These are phyloP conservation scores for Diddensiella transvaalensis DNA, from an alignment of 805 yeast species.

Conservation along the genomic window DNA sequence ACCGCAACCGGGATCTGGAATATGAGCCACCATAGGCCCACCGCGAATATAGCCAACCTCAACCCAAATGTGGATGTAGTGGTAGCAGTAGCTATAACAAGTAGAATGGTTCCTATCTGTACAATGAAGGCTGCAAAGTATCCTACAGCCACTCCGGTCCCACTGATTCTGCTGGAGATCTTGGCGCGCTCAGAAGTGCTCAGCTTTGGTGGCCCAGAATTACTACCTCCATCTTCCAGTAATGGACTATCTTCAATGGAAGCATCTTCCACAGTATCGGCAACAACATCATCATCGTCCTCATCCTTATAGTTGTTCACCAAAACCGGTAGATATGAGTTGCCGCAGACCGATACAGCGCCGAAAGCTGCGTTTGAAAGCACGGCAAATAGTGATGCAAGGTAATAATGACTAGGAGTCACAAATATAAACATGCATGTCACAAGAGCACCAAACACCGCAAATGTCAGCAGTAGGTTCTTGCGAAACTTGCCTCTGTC, in stretches of 20 bases:
- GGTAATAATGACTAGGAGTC: conserved; percentile 42
- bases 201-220: background rate
- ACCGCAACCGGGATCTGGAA: conserved; percentile 61
- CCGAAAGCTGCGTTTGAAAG: conserved; percentile 69
- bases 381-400: conserved; percentile 55
- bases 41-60: conserved; percentile 56
- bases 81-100: conserved; percentile 42
- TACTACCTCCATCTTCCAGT: background rate
- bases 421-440: conserved; percentile 46
- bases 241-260: background rate
- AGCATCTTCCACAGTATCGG: background rate
- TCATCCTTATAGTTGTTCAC: conserved; percentile 31
- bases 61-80: conserved; percentile 38
- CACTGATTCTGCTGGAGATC: conserved; percentile 44
- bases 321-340: conserved; percentile 63
- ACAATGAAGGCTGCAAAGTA: conserved; percentile 66
- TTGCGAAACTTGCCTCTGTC: conserved; percentile 63
- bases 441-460: conserved; percentile 53
- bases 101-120: conserved; percentile 56
- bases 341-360: conserved; percentile 75
- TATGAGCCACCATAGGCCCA: conserved; percentile 75
- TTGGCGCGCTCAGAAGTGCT: conserved; percentile 10
- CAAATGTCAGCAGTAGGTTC: conserved; percentile 51
- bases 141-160: conserved; percentile 68
- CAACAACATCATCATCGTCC: background rate